Evolutionary conservation across 73 alveolate genomes (phyloP).

Genomic region (Paramecium caudatum): DNA sequence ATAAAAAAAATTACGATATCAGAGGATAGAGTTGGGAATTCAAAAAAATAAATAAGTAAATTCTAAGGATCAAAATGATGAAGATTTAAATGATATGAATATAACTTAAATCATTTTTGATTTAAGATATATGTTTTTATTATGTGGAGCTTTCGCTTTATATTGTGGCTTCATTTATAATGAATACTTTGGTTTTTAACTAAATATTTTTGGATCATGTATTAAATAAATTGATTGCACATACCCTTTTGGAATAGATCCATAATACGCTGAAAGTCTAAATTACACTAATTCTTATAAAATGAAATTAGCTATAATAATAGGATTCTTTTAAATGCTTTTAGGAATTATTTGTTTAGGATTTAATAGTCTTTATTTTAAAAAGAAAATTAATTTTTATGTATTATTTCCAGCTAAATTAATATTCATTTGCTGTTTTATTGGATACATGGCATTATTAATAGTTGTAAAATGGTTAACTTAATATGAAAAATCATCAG

Average conservation of each 20-base stretch:
- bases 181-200: constrained; percentile 95
- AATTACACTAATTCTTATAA: constrained; percentile 94
- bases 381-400: constrained; percentile 84
- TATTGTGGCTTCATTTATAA: constrained; percentile 97
- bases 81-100: constrained; percentile 50
- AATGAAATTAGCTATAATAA: constrained; percentile 97
- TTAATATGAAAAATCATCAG: constrained; percentile 79
- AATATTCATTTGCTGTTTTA: constrained; percentile 84
- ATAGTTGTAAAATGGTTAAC: constrained; percentile 95
- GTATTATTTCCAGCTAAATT: constrained; percentile 96
- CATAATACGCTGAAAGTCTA: constrained; percentile 88
- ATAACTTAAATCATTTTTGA: constrained; percentile 66
- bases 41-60: neutral
- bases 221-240: constrained; percentile 80
- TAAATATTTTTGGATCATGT: constrained; percentile 89
- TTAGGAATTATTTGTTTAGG: constrained; percentile 95
- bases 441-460: constrained; percentile 96
- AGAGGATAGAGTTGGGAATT: neutral
- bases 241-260: constrained; percentile 97
- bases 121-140: constrained; percentile 87
- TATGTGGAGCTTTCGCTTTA: constrained; percentile 96
- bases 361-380: constrained; percentile 90
- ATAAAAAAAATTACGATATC: neutral
- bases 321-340: constrained; percentile 96
- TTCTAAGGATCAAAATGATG: constrained; percentile 40